These are phyloP conservation scores for Fusarium xyrophilum DNA, from an alignment of 2,329 filamentous ascomycete genomes.

Conservation along the genomic window DNA sequence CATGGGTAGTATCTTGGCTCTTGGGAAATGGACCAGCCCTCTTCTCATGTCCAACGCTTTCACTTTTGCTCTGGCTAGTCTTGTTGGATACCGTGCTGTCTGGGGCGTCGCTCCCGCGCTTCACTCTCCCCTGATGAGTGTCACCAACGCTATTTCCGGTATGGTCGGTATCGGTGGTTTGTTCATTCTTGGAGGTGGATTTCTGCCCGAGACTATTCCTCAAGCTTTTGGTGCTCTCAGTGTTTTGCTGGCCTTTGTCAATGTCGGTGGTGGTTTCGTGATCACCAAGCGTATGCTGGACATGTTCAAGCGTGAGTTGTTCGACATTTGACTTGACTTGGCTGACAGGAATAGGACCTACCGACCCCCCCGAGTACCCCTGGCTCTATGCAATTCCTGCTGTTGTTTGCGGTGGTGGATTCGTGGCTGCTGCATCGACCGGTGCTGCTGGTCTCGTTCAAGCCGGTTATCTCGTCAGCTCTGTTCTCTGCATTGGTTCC, in stretches of 20 bases:
- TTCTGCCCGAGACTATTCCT: slow-evolving; percentile 77
- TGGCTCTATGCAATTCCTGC: slow-evolving; percentile 86
- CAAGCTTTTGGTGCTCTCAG: slow-evolving; percentile 80
- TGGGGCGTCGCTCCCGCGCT: slow-evolving; percentile 86
- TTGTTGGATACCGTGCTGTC: slow-evolving; percentile 87
- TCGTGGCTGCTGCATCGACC: slow-evolving; percentile 78
- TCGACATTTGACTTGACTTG: accelerated
- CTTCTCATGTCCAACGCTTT: slow-evolving; percentile 89
- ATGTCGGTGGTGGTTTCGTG: slow-evolving; percentile 87
- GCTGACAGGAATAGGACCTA: slow-evolving; percentile 63
- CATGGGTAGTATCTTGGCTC: slow-evolving; percentile 75
- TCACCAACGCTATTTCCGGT: slow-evolving; percentile 90
- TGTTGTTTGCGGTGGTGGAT: slow-evolving; percentile 79
- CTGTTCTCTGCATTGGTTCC: slow-evolving; percentile 83
- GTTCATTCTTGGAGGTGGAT: slow-evolving; percentile 87
- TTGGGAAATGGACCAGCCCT: slow-evolving; percentile 82
- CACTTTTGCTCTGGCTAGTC: slow-evolving; percentile 80
- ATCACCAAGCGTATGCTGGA: slow-evolving; percentile 94
- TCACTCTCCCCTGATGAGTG: slow-evolving; percentile 89
- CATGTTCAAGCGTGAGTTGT: slow-evolving; percentile 75
- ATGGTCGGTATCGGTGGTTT: slow-evolving; percentile 90
- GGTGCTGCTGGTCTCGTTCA: slow-evolving; percentile 85
- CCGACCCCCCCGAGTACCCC: slow-evolving; percentile 85
- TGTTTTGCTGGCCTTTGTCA: slow-evolving; percentile 85
- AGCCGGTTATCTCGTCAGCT: slow-evolving; percentile 85